A percentile compares a stretch with the other conserved stretches of the same genome.
These are phyloP conservation scores for Erysimum pusillum DNA, from an alignment of 441 rosid species.

Conservation along the genomic window DNA sequence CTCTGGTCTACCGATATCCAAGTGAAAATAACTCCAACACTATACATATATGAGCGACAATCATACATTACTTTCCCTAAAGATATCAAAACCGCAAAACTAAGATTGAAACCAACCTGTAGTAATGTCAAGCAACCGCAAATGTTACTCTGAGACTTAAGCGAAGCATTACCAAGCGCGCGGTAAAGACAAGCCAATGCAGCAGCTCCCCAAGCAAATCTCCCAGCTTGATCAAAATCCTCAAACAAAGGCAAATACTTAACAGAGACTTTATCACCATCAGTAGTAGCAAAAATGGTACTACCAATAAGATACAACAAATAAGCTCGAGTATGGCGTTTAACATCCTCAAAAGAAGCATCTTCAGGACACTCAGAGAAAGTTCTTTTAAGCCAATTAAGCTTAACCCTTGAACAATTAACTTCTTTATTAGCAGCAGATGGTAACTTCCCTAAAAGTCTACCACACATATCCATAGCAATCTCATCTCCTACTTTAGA, in stretches of 20 bases:
- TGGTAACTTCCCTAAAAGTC: slow-evolving; percentile 57
- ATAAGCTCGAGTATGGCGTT: slow-evolving; percentile 62
- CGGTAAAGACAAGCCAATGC: slow-evolving; percentile 64
- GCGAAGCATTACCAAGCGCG: slow-evolving; percentile 65
- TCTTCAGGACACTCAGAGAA: slow-evolving; percentile 65
- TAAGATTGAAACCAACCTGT: slow-evolving; percentile 56
- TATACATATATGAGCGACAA: slow-evolving; percentile 13
- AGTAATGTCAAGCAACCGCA: slow-evolving; percentile 71
- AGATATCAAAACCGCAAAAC: neutral
- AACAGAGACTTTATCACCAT: slow-evolving; percentile 72
- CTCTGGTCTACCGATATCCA: slow-evolving; percentile 60
- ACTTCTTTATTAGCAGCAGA: slow-evolving; percentile 54
- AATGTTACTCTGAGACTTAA: slow-evolving; percentile 65
- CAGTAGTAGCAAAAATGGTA: slow-evolving; percentile 70
- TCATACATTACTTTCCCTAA: neutral
- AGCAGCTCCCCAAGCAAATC: slow-evolving; percentile 72
- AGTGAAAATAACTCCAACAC: slow-evolving; percentile 74
- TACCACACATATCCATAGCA: slow-evolving; percentile 52
- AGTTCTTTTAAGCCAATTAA: slow-evolving; percentile 65
- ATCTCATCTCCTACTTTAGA: slow-evolving; percentile 49
- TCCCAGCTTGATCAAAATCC: slow-evolving; percentile 66
- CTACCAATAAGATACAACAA: slow-evolving; percentile 65
- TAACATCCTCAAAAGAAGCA: slow-evolving; percentile 51
- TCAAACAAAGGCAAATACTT: slow-evolving; percentile 67
- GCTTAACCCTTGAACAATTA: slow-evolving; percentile 68